A percentile compares a stretch with the other conserved stretches of the same genome.
These are phyloP conservation scores for Epichloe aotearoae DNA, from an alignment of 2,329 filamentous ascomycete genomes.

Conservation along the genomic window DNA sequence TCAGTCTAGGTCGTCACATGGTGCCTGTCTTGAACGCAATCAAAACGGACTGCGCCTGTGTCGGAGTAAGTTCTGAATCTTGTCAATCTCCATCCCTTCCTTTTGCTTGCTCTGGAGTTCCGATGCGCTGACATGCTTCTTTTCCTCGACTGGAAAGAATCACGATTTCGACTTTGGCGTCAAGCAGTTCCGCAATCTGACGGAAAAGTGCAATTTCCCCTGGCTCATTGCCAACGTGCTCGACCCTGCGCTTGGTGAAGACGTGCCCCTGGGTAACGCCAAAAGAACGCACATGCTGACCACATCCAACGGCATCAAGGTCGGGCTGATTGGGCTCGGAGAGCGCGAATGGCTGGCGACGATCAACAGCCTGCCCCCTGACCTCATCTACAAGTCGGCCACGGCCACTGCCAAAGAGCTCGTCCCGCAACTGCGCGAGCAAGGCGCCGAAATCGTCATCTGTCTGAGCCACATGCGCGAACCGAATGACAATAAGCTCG, in stretches of 20 bases:
- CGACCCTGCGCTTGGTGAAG: slow-evolving; percentile 66
- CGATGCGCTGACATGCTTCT: no score
- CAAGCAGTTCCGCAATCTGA: slow-evolving; percentile 60
- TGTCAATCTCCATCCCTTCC: neutral
- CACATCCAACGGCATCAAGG: slow-evolving; percentile 69
- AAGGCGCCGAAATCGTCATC: slow-evolving; percentile 73
- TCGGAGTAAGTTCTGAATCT: slow-evolving; percentile 47
- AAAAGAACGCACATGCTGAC: slow-evolving; percentile 64
- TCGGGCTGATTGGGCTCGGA: slow-evolving; percentile 74
- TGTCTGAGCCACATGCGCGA: slow-evolving; percentile 78
- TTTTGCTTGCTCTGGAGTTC: neutral
- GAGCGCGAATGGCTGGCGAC: slow-evolving; percentile 84
- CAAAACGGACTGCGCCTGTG: slow-evolving; percentile 66
- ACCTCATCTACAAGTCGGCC: slow-evolving; percentile 71
- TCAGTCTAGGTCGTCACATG: slow-evolving; percentile 58
- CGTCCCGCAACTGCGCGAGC: slow-evolving; percentile 55
- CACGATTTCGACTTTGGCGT: slow-evolving; percentile 91
- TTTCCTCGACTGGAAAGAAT: slow-evolving; percentile 30
- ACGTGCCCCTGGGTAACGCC: slow-evolving; percentile 63
- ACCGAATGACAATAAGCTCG: slow-evolving; percentile 80
- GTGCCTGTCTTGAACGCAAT: slow-evolving; percentile 69
- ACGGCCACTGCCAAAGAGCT: slow-evolving; percentile 63
- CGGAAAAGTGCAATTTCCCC: slow-evolving; percentile 61
- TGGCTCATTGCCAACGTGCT: slow-evolving; percentile 85
- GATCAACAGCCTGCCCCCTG: slow-evolving; percentile 72